Evolutionary conservation across 179 eudicot genomes (phyloP).

Genomic region (Actinidia polygama): DNA sequence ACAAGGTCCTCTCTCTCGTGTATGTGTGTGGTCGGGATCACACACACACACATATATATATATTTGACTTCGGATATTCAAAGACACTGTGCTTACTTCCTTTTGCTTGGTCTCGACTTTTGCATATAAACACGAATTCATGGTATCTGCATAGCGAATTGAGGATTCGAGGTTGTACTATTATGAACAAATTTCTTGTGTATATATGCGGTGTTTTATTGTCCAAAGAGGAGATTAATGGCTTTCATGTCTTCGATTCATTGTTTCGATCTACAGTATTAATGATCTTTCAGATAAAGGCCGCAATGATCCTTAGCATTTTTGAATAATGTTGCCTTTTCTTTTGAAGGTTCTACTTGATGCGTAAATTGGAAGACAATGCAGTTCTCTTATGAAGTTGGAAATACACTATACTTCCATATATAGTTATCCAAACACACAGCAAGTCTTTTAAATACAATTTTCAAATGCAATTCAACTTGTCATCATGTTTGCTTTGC

Average conservation of each 20-base stretch:
- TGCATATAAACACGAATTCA: neutral
- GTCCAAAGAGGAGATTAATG: neutral
- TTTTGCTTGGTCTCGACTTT: neutral
- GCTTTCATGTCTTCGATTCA: neutral
- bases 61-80: too few relatives aligned
- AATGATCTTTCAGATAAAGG: neutral
- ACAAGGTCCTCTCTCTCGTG: constrained; percentile 46
- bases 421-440: neutral
- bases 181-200: too few relatives aligned
- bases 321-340: neutral
- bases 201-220: neutral
- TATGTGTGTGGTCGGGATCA: neutral
- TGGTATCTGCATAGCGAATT: neutral
- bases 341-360: neutral
- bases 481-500: neutral
- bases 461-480: neutral
- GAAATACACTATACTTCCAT: neutral
- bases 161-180: neutral
- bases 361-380: too few relatives aligned
- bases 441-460: neutral
- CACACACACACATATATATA: too few relatives aligned
- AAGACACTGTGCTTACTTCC: too few relatives aligned
- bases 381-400: neutral
- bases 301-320: neutral
- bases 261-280: neutral